These are phyloP conservation scores for Ogataea neopini DNA, from an alignment of 805 yeast genomes.

Conservation along the genomic window DNA sequence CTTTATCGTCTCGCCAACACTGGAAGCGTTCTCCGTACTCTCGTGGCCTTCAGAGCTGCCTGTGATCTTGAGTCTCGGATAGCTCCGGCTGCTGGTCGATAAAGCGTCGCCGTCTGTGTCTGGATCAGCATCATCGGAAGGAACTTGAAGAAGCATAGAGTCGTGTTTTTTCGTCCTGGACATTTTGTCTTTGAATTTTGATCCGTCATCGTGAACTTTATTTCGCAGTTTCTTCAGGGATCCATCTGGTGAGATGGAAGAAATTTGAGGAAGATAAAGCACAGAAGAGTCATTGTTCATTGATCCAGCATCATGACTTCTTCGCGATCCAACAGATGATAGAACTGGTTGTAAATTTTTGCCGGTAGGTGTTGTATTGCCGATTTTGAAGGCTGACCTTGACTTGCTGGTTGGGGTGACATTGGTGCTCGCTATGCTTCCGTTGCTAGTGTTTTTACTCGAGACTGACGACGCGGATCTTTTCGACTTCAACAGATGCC, in stretches of 20 bases:
- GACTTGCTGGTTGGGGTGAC: constrained; percentile 6
- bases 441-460: constrained; percentile 9
- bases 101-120: constrained; percentile 1
- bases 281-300: constrained; percentile 1
- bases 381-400: constrained; percentile 3
- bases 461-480: constrained; percentile 13
- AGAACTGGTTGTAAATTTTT: neutral
- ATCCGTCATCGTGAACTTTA: constrained; percentile 7
- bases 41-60: neutral
- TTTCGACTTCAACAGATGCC: constrained; percentile 14
- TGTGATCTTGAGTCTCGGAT: neutral
- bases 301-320: neutral
- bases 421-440: constrained; percentile 1
- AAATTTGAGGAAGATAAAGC: constrained; percentile 11
- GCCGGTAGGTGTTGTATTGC: neutral
- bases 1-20: constrained; percentile 4
- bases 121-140: neutral
- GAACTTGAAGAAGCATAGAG: neutral
- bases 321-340: neutral
- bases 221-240: constrained; percentile 8
- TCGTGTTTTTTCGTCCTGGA: neutral
- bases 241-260: constrained; percentile 10
- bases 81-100: neutral
- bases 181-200: constrained; percentile 1
- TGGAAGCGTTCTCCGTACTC: constrained; percentile 1